Evolutionary conservation across 2,329 filamentous ascomycete genomes (phyloP), one percentile per base, ranked within the genome.

Genomic region (Xylariomycetidae sp.): DNA sequence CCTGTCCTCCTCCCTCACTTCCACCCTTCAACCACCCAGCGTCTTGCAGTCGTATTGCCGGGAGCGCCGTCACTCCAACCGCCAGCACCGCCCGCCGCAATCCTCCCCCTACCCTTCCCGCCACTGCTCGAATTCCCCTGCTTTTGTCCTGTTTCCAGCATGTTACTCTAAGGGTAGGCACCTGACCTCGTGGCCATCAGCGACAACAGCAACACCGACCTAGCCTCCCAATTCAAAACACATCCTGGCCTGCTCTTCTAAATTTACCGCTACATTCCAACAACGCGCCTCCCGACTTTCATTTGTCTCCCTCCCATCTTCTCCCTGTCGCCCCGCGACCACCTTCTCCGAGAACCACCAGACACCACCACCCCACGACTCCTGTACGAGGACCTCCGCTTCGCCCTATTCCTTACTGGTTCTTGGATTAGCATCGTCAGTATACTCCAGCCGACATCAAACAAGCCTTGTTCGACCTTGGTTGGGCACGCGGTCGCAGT

Each of bases 151-250:
- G n/a, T n/a, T n/a, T n/a, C n/a, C n/a, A n/a, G n/a, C n/a, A n/a
- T 40, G 37, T 32, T 41, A 44, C 29, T 37, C 31, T n/a, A n/a
- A n/a, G n/a, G n/a, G n/a, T n/a, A n/a, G 50, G 50, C 49, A 28
- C 26, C 37, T 31, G 30, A 41, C 39, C 45, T 36, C 39, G n/a
- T 54, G 50, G 44, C 46, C 43, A 40, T 29, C 35, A n/a, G n/a
- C n/a, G n/a, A n/a, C n/a, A n/a, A n/a, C n/a, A n/a, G n/a, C n/a
- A n/a, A n/a, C n/a, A n/a, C n/a, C n/a, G n/a, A n/a, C n/a, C n/a
- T n/a, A n/a, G n/a, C n/a, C n/a, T n/a, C n/a, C n/a, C n/a, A n/a
- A n/a, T n/a, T n/a, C n/a, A n/a, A n/a, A n/a, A n/a, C n/a, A n/a
- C n/a, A n/a, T n/a, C n/a, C n/a, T n/a, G n/a, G 10, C 37, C 37